A percentile compares a stretch with the other conserved stretches of the same genome.
These are phyloP conservation scores for Kazachstania viticola DNA, from an alignment of 805 yeast species.

Conservation along the genomic window DNA sequence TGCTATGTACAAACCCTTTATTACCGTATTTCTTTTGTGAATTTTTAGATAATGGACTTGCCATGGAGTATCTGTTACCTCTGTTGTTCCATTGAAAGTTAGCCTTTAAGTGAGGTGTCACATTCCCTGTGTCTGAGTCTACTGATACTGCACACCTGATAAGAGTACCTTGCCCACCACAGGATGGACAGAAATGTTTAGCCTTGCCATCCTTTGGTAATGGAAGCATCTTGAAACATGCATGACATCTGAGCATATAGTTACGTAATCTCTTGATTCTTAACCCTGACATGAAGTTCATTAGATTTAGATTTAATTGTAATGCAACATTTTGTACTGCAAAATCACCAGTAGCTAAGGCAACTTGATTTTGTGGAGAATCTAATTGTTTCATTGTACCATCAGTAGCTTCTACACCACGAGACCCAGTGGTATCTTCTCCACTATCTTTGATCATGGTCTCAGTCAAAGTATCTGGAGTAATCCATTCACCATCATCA, in stretches of 20 bases:
- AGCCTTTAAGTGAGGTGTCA: constrained; percentile 78
- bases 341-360: constrained; percentile 90
- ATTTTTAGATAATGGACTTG: constrained; percentile 79
- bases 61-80: constrained; percentile 71
- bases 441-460: constrained; percentile 58
- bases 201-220: constrained; percentile 66
- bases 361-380: constrained; percentile 47
- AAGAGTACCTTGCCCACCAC: constrained; percentile 83
- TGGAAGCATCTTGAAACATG: constrained; percentile 79
- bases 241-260: constrained; percentile 95
- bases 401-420: constrained; percentile 28
- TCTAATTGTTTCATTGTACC: constrained; percentile 14
- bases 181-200: constrained; percentile 83
- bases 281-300: constrained; percentile 75
- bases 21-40: constrained; percentile 64
- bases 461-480: constrained; percentile 71
- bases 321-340: constrained; percentile 93
- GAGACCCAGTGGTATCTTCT: constrained; percentile 34
- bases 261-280: constrained; percentile 77
- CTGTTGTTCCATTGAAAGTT: constrained; percentile 90
- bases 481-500: constrained; percentile 89
- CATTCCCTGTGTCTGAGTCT: constrained; percentile 62
- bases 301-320: constrained; percentile 78
- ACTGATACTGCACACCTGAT: constrained; percentile 85
- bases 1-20: constrained; percentile 67